Evolutionary conservation across 257 asterid genomes (phyloP), one percentile per base, ranked within the genome.

Genomic region (Vinca minor): DNA sequence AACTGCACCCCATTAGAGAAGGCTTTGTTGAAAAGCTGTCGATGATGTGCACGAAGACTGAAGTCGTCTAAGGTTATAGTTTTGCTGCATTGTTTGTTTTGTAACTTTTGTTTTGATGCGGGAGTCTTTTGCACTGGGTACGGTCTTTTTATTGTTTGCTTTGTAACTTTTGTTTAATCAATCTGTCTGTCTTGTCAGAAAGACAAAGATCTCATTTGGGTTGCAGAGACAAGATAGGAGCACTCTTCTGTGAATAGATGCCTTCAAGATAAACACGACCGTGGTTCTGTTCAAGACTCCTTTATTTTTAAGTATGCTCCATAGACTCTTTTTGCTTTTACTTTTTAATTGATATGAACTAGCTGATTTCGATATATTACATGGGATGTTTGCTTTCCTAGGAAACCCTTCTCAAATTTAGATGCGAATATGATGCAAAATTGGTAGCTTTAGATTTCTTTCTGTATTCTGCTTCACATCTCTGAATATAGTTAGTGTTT

Each of bases 1-100:
- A 55, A 17, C 32, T 55, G 61, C 61, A 14, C 61, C 61, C 61
- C 61, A 10, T 21, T 49, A 14, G 32, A 14, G 32, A 21, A 49
- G 56, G 7, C 31, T 55, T 17, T 18, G 25, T 55, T 55, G 61
- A 55, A 55, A 55, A 55, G 25, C 61, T 55, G 61, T 54, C 61
- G 17, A 5, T 29, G 41, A 15, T 38, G 41, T 55, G 41, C 61
- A 29, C 15, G 61, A 44, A 29, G 61, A 31, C 39, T 20, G 3
- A 29, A 29, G 41, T 29, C 25, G 17, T 31, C 61, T 15, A 55
- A 55, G 25, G 15, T 6, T 31, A 55, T 36, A 28, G 39, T 4
- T n/a, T n/a, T 18, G 11, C 25, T 31, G 41, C 17, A 13, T 55
- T 55, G 23, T 55, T 28, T 55, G 61, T 31, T 55, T 55, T 17